Percentiles rank a stretch among this genome's conserved stretches.
Conservation (phyloP, 2,329 filamentous ascomycete genomes). For the Pseudogymnoascus sp. region DNA sequence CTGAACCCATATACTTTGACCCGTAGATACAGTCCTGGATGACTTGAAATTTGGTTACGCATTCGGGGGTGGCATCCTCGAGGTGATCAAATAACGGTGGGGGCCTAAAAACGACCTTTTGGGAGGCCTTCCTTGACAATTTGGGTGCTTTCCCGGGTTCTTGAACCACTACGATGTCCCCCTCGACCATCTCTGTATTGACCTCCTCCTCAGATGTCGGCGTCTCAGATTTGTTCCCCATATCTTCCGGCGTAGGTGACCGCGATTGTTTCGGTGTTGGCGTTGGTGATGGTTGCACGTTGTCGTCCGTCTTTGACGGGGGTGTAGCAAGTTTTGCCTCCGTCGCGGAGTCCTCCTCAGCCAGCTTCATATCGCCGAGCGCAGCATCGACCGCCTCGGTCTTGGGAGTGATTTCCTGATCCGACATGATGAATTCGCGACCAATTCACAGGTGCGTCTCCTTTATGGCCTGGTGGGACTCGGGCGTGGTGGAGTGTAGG, state of each 20-base stretch:
- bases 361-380: conserved; percentile 28
- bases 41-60: conserved; percentile 67
- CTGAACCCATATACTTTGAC: conserved; percentile 81
- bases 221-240: conserved; percentile 15
- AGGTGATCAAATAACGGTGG: conserved; percentile 64
- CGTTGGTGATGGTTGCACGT: conserved; percentile 19
- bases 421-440: conserved; percentile 21
- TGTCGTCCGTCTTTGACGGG: conserved; percentile 11
- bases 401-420: conserved; percentile 21
- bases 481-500: neutral
- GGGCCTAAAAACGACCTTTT: conserved; percentile 56
- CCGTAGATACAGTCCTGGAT: conserved; percentile 85
- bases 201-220: conserved; percentile 30
- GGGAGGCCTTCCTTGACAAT: conserved; percentile 62
- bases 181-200: conserved; percentile 47
- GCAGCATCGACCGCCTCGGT: conserved; percentile 25
- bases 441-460: conserved; percentile 6
- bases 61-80: conserved; percentile 69
- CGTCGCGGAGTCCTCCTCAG: conserved; percentile 16
- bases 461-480: neutral
- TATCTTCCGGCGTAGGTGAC: conserved; percentile 21
- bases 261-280: conserved; percentile 21
- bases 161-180: conserved; percentile 53
- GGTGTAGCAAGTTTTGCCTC: conserved; percentile 20
- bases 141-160: conserved; percentile 62